Base-by-base conservation (phyloP, 495 filamentous ascomycete species). In the Neurospora pannonica region DNA sequence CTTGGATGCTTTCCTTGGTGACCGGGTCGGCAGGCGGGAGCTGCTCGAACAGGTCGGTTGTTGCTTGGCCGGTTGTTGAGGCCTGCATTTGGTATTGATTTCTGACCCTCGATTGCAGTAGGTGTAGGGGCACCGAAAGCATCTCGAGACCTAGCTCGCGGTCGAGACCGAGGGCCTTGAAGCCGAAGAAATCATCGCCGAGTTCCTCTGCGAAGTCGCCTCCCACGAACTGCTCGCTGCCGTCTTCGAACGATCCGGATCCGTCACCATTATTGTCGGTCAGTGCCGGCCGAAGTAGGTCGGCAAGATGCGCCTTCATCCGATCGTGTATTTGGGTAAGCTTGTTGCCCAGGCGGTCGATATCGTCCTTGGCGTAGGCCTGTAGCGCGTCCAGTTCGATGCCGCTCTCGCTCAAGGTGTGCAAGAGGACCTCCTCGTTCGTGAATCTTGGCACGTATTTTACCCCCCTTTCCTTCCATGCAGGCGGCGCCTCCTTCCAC, bases 181-280 rank as follows among this genome's bases (percentile, higher is more conserved):
- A 98, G 11, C 96, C 96, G 76, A 99, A 98, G 88, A 97, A 99
- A 84, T 99, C 96, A 83, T 98, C 96, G 74, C 93, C 95, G 38
- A 98, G 91, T 77, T 98, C 96, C 83, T 97, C 96, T 2, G 96
- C 96, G 80, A 98, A 99, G 79, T 98, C 95, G 71, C 96, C 96
- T 43, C 92, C 93, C 71, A 98, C 89, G 77, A 99, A 99, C 81
- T 98, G 95, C 76, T 99, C 96, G 78, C 94, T 97, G 74, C 95
- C 95, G 78, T 99, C 96, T 74, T 94, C 91, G 84, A 99, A 99
- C 1, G 94, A 92, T 74, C 90, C 91, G 6, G 91, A 93, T 24
- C 97, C 96, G 79, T 98, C 97, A 38, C 91, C 90, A 70, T 92
- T 91, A 40, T 85, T 90, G 78, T 95, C 92, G 70, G 73, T 72